These are phyloP conservation scores for Sisymbrium irio DNA, from an alignment of 345 rosid species.

Conservation along the genomic window DNA sequence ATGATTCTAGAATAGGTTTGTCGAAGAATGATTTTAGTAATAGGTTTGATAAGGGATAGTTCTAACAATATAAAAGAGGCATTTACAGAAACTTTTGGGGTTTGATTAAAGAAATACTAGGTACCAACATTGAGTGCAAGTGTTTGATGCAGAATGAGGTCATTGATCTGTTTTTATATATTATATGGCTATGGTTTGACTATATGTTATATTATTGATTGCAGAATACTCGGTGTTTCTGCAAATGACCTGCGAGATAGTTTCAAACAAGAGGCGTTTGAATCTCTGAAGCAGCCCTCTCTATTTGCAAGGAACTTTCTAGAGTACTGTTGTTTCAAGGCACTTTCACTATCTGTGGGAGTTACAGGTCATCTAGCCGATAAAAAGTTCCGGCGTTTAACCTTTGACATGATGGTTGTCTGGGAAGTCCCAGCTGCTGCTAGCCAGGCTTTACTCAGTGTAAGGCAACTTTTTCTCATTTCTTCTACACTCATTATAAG, in stretches of 20 bases:
- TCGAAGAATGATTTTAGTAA: not conserved
- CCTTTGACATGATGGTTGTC: constrained; percentile 93
- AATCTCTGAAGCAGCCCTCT: constrained; percentile 68
- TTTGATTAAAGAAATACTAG: not conserved
- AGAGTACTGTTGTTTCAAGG: constrained; percentile 88
- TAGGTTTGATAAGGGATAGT: not conserved
- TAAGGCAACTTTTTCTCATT: constrained; percentile 32
- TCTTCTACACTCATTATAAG: not conserved
- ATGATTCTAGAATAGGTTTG: too few relatives aligned
- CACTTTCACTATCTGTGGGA: constrained; percentile 69
- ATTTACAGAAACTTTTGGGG: not conserved
- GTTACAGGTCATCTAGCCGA: constrained; percentile 70
- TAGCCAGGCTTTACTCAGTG: constrained; percentile 58
- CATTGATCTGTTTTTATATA: not conserved
- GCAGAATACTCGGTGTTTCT: constrained; percentile 74
- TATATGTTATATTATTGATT: constrained; percentile 36
- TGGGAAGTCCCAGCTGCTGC: constrained; percentile 83
- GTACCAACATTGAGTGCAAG: not conserved
- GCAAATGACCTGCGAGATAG: constrained; percentile 62
- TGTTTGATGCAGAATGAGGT: not conserved
- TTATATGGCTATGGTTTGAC: not conserved
- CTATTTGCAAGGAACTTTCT: constrained; percentile 80
- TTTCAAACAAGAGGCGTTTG: constrained; percentile 80
- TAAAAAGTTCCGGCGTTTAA: constrained; percentile 75
- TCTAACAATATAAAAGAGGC: not conserved